A percentile compares a stretch with the other conserved stretches of the same genome.
Conservation (phyloP, 148 eudicot genomes). For the Limonium bicolor region DNA sequence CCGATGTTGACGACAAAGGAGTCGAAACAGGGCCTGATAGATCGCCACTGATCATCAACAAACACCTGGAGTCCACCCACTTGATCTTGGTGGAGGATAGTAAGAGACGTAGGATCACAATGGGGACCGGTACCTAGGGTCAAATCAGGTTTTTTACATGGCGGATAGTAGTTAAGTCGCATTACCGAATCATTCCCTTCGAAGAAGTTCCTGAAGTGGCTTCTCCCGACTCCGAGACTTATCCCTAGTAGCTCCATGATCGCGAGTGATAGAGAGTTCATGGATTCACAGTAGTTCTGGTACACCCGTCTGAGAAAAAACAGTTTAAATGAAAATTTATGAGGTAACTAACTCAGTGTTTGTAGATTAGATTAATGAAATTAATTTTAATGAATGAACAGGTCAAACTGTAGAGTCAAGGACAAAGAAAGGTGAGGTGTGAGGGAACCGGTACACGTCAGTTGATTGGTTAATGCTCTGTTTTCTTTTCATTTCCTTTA, state of each 20-base stretch:
- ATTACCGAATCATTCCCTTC: conserved; percentile 43
- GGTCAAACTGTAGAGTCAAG: conserved; percentile 1
- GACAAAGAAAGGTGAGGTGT: background rate
- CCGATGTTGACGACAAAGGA: conserved; percentile 62
- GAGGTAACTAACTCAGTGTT: background rate
- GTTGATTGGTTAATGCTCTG: no score
- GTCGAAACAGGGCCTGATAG: conserved; percentile 23
- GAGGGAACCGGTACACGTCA: no score
- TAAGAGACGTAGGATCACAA: conserved; percentile 50
- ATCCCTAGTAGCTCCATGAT: conserved; percentile 51
- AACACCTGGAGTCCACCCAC: conserved; percentile 51
- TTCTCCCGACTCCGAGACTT: conserved; percentile 29
- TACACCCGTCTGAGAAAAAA: conserved; percentile 23
- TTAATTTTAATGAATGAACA: background rate
- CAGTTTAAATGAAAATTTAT: background rate
- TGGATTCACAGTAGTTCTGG: conserved; percentile 43
- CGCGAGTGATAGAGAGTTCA: conserved; percentile 33
- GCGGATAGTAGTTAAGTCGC: conserved; percentile 54
- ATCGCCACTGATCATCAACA: conserved; percentile 40
- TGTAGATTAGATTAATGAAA: background rate
- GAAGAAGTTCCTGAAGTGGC: conserved; percentile 29
- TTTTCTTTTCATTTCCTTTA: no score
- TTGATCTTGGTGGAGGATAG: conserved; percentile 46
- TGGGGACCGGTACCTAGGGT: conserved; percentile 62
- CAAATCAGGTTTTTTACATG: conserved; percentile 39